Base-by-base conservation (phyloP, 2,329 filamentous ascomycete species). In the Phaeosphaeriaceae sp. region DNA sequence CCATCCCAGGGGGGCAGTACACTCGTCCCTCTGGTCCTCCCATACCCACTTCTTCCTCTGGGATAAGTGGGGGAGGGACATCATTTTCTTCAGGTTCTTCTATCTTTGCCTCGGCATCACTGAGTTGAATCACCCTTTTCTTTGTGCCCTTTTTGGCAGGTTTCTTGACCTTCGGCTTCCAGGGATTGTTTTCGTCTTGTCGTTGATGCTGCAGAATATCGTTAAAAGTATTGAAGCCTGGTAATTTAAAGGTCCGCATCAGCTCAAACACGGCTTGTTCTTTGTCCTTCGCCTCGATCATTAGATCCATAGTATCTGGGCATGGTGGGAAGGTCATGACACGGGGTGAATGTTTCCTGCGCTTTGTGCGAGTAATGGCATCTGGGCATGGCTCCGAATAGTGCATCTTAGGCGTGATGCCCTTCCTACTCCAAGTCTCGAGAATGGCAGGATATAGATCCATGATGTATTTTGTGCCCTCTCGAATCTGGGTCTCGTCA, bases 201-300 rank as follows among this genome's bases (percentile, higher is more conserved):
- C 92, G 82, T 48, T 87, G 84, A 66, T 92, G 83, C 0, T 92
- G 92, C 2, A 93, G 78, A 1, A 97, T 78, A 46, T 95, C 86
- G 59, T 88, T 88, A 67, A 95, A 85, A 0, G 75, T 81, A 16
- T 94, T 81, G 74, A 86, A 89, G 0, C 92, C 92, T 0, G 92
- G 90, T 0, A 97, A 79, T 63, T 87, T 92, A 71, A 92, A 96
- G 0, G 81, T 92, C 17, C 88, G 83, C 92, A 97, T 97, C 15
- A 97, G 80, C 57, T 96, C 91, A 63, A 97, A 96, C 0, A 97
- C 91, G 0, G 93, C 92, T 72, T 97, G 93, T 70, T 97, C 93
- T 74, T 97, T 97, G 68, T 97, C 93, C 71, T 97, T 97, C 39
- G 93, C 93, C 76, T 97, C 93, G 52, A 97, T 97, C 93, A 97